These are phyloP conservation scores for Paratinospora sagittata DNA, from an alignment of 164 flowering plant genomes.

Conservation along the genomic window DNA sequence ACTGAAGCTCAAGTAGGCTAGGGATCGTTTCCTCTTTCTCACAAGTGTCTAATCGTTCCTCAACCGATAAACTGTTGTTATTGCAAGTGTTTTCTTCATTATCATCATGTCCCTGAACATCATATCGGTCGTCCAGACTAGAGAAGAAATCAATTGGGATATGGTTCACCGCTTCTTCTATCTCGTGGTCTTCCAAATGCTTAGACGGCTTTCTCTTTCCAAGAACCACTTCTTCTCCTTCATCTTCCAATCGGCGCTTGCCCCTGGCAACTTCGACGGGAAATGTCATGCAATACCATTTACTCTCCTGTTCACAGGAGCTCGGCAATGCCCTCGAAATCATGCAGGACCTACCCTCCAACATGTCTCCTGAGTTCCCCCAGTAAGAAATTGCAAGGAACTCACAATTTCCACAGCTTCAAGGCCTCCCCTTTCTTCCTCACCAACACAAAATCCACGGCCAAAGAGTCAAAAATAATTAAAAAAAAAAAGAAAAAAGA, in stretches of 20 bases:
- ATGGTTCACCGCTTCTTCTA: conserved; percentile 13
- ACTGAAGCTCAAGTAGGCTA: too few species aligned
- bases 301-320: conserved; percentile 31
- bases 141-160: conserved; percentile 9
- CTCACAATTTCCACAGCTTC: conserved; percentile 7
- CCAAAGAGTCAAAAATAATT: neutral
- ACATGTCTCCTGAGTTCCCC: too few species aligned
- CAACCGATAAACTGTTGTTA: too few species aligned
- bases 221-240: conserved; percentile 11
- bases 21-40: too few species aligned
- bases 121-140: too few species aligned
- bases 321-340: conserved; percentile 29
- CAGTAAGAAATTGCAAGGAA: conserved; percentile 9
- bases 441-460: conserved; percentile 17
- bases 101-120: too few species aligned
- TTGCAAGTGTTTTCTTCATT: too few species aligned
- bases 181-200: conserved; percentile 14
- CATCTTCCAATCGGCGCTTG: conserved; percentile 37
- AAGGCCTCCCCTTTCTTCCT: conserved; percentile 21
- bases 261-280: conserved; percentile 21
- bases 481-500: too few species aligned
- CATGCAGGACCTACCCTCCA: conserved; percentile 30
- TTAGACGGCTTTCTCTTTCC: conserved; percentile 16
- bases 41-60: too few species aligned
- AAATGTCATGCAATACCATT: conserved; percentile 28